Percentiles rank a stretch among this genome's conserved stretches.
These are phyloP conservation scores for Protostelium mycophagum DNA, from an alignment of 78 protist species.

Conservation along the genomic window DNA sequence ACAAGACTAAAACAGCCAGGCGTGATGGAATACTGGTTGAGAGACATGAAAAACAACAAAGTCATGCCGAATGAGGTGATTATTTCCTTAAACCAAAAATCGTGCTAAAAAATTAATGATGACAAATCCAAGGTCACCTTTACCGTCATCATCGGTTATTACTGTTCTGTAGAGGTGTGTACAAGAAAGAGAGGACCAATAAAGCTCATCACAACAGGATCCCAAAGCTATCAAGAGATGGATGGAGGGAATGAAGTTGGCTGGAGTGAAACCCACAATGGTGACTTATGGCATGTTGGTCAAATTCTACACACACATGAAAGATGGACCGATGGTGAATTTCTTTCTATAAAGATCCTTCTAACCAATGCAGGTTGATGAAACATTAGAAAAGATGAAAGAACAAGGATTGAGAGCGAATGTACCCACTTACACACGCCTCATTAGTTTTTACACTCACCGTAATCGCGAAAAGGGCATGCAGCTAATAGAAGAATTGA, in stretches of 20 bases:
- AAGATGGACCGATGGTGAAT: neutral
- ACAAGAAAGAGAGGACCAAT: neutral
- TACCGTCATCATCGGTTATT: neutral
- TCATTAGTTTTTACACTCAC: neutral
- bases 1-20: neutral
- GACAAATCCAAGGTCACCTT: neutral
- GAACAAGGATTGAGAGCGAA: neutral
- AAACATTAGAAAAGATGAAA: neutral
- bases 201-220: neutral
- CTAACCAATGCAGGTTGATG: neutral
- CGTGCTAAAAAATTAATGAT: no score
- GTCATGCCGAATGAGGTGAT: neutral
- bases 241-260: neutral
- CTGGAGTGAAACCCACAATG: neutral
- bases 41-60: neutral
- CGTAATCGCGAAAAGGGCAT: neutral
- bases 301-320: neutral
- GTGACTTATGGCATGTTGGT: neutral
- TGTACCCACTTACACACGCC: neutral
- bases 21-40: neutral
- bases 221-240: neutral
- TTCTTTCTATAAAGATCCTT: neutral
- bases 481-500: neutral
- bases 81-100: neutral
- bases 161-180: neutral